Percentiles rank a stretch among this genome's conserved stretches.
Evolutionary conservation across 2,329 filamentous ascomycete genomes (phyloP).

Genomic region (Hyphodiscus sp.): DNA sequence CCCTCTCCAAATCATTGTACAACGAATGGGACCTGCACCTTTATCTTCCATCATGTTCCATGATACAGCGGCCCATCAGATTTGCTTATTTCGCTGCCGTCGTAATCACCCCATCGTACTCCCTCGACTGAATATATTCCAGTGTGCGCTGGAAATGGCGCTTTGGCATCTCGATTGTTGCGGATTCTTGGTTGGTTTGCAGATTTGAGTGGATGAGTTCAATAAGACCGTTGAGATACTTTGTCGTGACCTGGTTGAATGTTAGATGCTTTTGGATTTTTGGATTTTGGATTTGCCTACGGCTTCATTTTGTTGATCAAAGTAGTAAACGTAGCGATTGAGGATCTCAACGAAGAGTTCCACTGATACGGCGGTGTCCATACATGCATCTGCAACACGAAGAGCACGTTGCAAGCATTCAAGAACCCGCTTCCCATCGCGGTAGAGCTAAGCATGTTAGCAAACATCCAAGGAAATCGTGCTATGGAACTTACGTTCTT

Average conservation of each 20-base stretch:
- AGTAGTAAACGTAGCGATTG: conserved; percentile 98
- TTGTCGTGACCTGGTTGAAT: conserved; percentile 66
- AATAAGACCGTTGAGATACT: conserved; percentile 96
- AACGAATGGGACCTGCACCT: conserved; percentile 6
- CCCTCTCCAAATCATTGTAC: conserved; percentile 21
- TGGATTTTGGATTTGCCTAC: conserved; percentile 40
- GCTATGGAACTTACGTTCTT: conserved; percentile 54
- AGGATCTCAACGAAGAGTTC: conserved; percentile 98
- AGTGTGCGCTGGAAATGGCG: conserved; percentile 93
- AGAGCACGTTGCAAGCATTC: conserved; percentile 94
- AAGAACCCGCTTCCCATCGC: conserved; percentile 92
- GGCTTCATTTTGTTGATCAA: conserved; percentile 97
- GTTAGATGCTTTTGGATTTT: conserved; percentile 9
- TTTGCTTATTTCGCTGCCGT: conserved; percentile 36
- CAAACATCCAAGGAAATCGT: not conserved
- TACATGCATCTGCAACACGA: conserved; percentile 94
- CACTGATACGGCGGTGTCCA: conserved; percentile 96
- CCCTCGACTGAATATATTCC: conserved; percentile 84
- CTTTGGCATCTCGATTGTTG: conserved; percentile 79
- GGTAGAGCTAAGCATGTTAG: conserved; percentile 64
- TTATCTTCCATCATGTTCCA: not conserved
- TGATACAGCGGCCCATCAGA: not conserved
- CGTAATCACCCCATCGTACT: conserved; percentile 82
- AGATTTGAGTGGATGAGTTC: conserved; percentile 97
- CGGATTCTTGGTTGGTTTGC: conserved; percentile 73